Conservation (phyloP, 2,329 filamentous ascomycete species). For the Fusarium beomiforme region DNA sequence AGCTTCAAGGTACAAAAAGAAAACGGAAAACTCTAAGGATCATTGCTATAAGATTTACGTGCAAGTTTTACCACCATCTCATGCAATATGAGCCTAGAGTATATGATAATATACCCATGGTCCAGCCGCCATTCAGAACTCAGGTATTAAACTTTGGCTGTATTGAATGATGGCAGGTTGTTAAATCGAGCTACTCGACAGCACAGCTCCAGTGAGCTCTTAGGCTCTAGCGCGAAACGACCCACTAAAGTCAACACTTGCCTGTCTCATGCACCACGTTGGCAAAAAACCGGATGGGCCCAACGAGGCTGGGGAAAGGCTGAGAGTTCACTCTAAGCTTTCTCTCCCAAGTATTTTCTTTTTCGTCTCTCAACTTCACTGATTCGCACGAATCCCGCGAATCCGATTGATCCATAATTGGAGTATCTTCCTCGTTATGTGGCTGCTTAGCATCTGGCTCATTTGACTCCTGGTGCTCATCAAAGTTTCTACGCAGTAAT, state of each 20-base stretch:
- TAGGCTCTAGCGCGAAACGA: slow-evolving; percentile 9
- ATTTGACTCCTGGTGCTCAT: slow-evolving; percentile 12
- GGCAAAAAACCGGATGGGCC: slow-evolving; percentile 20
- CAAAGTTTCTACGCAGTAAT: slow-evolving; percentile 8
- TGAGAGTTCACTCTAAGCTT: slow-evolving; percentile 25
- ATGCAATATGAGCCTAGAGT: not conserved
- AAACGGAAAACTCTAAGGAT: not conserved
- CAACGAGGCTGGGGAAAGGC: slow-evolving; percentile 43
- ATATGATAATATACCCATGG: no score
- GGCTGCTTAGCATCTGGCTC: slow-evolving; percentile 27
- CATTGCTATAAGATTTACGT: no score
- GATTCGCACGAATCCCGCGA: not conserved
- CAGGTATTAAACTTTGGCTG: no score
- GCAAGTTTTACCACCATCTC: not conserved
- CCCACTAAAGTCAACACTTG: slow-evolving; percentile 10
- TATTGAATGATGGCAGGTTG: no score
- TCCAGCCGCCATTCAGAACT: no score
- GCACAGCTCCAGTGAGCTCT: slow-evolving; percentile 5
- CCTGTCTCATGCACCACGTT: not conserved
- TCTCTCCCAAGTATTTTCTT: not conserved
- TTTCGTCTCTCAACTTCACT: not conserved
- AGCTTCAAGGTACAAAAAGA: not conserved
- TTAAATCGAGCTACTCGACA: not conserved
- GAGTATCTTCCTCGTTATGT: slow-evolving; percentile 30
- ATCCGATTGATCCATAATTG: not conserved